Percentiles rank a stretch among this genome's conserved stretches.
phyloP scores from a whole-genome alignment of 352 stramenopile species.

The Globisporangium barbulae region DNA sequence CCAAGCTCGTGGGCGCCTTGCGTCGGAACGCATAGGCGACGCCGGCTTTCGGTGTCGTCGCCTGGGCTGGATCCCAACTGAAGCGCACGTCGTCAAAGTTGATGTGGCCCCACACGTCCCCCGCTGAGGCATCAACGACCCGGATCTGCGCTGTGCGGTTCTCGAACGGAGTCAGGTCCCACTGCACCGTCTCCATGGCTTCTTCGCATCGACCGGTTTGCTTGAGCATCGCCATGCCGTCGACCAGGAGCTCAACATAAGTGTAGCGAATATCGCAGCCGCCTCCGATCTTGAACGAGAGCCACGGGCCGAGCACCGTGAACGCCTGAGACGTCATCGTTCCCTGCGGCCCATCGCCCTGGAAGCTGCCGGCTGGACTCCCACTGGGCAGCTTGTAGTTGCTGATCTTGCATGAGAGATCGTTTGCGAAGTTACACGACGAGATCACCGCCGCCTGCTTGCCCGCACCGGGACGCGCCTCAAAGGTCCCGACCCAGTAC shows the following conservation, averaged over 20 bases:
- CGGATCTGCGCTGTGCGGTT: slow-evolving; percentile 88
- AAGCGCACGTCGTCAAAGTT: slow-evolving; percentile 96
- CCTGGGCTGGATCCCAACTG: slow-evolving; percentile 82
- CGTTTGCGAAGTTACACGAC: slow-evolving; percentile 67
- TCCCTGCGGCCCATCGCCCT: slow-evolving; percentile 90
- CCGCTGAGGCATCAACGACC: slow-evolving; percentile 90
- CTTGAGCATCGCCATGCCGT: slow-evolving; percentile 85
- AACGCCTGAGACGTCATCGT: slow-evolving; percentile 95
- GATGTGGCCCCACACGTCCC: slow-evolving; percentile 92
- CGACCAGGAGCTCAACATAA: slow-evolving; percentile 95
- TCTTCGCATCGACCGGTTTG: slow-evolving; percentile 90
- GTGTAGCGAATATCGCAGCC: slow-evolving; percentile 90
- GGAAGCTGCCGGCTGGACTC: slow-evolving; percentile 60
- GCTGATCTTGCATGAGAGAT: slow-evolving; percentile 47
- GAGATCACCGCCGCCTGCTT: slow-evolving; percentile 42
- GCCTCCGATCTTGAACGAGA: slow-evolving; percentile 94
- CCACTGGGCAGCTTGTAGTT: slow-evolving; percentile 80
- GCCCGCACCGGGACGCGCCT: slow-evolving; percentile 80
- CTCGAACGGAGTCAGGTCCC: slow-evolving; percentile 82
- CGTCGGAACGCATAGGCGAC: slow-evolving; percentile 80
- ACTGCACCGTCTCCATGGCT: slow-evolving; percentile 86
- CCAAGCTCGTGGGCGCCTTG: slow-evolving; percentile 43
- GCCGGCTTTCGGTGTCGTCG: slow-evolving; percentile 59
- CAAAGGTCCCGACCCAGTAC: slow-evolving; percentile 95
- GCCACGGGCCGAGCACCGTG: slow-evolving; percentile 80